Percentiles rank a stretch among this genome's conserved stretches.
phyloP scores from a whole-genome alignment of 2,329 filamentous ascomycete genomes.

The Venturia asperata region DNA sequence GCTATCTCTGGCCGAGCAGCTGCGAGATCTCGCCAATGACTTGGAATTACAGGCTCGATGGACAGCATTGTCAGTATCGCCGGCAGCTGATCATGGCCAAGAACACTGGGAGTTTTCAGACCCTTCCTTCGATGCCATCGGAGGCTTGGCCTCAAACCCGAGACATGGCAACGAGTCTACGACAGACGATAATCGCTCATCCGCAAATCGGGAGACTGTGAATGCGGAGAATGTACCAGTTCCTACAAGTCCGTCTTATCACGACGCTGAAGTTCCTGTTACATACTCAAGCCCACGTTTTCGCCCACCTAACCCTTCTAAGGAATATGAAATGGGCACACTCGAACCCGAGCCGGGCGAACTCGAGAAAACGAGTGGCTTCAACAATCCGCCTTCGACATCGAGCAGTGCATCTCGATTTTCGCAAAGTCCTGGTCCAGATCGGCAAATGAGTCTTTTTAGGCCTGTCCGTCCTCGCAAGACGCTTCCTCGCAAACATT shows the following conservation, averaged over 20 bases:
- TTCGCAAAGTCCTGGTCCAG: background rate
- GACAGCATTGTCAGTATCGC: background rate
- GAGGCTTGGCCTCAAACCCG: background rate
- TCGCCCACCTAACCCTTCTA: background rate
- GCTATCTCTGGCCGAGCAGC: background rate
- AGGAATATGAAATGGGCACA: background rate
- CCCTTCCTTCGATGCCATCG: background rate
- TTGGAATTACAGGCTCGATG: slow-evolving; percentile 1
- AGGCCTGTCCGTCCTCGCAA: no score
- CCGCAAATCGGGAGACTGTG: background rate
- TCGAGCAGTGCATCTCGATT: background rate
- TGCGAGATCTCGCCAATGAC: background rate
- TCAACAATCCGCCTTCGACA: background rate
- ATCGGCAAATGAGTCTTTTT: background rate
- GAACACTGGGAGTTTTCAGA: background rate
- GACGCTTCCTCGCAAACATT: background rate
- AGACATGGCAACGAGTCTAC: background rate
- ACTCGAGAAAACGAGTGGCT: background rate
- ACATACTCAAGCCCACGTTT: background rate
- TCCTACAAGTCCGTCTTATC: background rate
- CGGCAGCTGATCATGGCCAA: background rate
- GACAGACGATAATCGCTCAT: background rate
- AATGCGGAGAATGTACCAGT: background rate
- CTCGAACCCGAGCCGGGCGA: background rate
- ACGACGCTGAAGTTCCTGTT: background rate